phyloP scores from a whole-genome alignment of 1,139 yeast genomes.

The Pichia cactophila region DNA sequence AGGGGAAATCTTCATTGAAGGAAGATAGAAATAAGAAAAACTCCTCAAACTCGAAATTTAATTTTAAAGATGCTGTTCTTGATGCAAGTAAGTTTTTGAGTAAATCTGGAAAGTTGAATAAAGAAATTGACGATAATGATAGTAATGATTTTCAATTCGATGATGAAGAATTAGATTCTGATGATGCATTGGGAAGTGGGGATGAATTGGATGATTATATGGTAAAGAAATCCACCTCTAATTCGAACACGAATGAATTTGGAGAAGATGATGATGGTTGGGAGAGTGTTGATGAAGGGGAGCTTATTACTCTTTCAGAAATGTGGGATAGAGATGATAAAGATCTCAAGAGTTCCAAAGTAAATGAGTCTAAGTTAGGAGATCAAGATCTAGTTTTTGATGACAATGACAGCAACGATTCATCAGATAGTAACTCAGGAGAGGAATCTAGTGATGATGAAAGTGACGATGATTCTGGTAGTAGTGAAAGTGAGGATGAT shows the following conservation, averaged over 20 bases:
- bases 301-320: conserved; percentile 69
- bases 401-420: conserved; percentile 20
- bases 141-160: conserved; percentile 32
- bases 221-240: conserved; percentile 19
- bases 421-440: conserved; percentile 16
- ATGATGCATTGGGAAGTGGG: conserved; percentile 70
- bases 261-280: conserved; percentile 40
- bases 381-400: conserved; percentile 28
- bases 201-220: conserved; percentile 59
- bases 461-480: conserved; percentile 7
- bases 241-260: conserved; percentile 27
- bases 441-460: conserved; percentile 24
- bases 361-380: conserved; percentile 14
- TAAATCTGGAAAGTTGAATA: conserved; percentile 17
- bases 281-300: conserved; percentile 58
- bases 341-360: conserved; percentile 26
- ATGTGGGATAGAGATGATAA: conserved; percentile 82
- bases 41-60: background rate
- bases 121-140: conserved; percentile 26
- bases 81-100: conserved; percentile 27
- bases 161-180: conserved; percentile 71
- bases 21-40: background rate
- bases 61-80: conserved; percentile 30
- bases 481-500: conserved; percentile 3
- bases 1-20: background rate